Percentiles rank a stretch among this genome's conserved stretches.
phyloP scores from a whole-genome alignment of 2,329 filamentous ascomycete species.

The Curvularia lunata region DNA sequence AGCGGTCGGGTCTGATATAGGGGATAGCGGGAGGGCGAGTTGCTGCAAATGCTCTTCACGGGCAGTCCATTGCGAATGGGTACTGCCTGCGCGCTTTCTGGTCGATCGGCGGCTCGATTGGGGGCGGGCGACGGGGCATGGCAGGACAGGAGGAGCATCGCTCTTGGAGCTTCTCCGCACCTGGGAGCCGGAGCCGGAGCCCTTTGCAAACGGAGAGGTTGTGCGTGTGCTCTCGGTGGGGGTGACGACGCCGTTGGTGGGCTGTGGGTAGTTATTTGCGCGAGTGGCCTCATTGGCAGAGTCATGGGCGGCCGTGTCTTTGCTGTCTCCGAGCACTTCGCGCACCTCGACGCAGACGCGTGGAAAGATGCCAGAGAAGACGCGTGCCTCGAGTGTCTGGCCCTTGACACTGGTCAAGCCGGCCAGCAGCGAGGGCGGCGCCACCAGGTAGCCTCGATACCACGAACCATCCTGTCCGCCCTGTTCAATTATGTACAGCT shows the following conservation, averaged over 20 bases:
- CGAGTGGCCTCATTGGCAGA: constrained; percentile 27
- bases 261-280: constrained; percentile 31
- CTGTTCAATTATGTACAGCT: constrained; percentile 98
- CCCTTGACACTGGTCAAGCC: constrained; percentile 90
- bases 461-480: constrained; percentile 83
- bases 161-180: constrained; percentile 31
- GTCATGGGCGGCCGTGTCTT: constrained; percentile 26
- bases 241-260: constrained; percentile 48
- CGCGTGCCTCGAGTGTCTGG: constrained; percentile 90
- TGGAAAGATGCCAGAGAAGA: constrained; percentile 98
- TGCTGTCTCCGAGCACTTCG: constrained; percentile 76
- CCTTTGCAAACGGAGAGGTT: constrained; percentile 32
- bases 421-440: constrained; percentile 88
- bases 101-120: constrained; percentile 39
- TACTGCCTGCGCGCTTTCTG: constrained; percentile 45
- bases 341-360: constrained; percentile 92
- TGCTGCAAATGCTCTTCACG: constrained; percentile 50
- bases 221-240: constrained; percentile 48
- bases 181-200: constrained; percentile 9
- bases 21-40: constrained; percentile 48
- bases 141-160: constrained; percentile 35
- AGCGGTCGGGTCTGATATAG: constrained; percentile 64
- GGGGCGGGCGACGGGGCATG: constrained; percentile 33
- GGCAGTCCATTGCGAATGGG: constrained; percentile 48
- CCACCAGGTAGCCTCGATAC: constrained; percentile 94